Base-by-base conservation (phyloP, 2,329 filamentous ascomycete genomes). In the Trichoderma arundinaceum region DNA sequence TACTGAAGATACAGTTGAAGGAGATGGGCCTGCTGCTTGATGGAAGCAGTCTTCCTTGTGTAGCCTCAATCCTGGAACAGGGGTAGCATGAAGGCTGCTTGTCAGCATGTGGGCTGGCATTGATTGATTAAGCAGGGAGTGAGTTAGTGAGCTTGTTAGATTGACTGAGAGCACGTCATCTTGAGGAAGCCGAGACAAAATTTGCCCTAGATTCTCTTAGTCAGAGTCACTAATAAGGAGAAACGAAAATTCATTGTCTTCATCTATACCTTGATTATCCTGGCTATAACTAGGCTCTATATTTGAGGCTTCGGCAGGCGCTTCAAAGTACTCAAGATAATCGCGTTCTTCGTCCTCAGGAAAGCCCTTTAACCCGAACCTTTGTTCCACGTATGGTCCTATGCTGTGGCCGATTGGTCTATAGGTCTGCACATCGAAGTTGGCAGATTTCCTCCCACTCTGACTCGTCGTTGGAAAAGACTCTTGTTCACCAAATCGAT, bases 91-190 rank as follows among this genome's bases (percentile, higher is more conserved):
- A 28, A 53, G 32, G 19, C 13, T 54, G 15, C 75, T 68, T 9
- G 74, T 70, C 13, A 76, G 76, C 4, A 75, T 66, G 3, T 78
- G 75, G 2, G 80, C 70, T 0, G 80, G 77, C 35, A 77, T 72
- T 10, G 82, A 79, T 60, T 84, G 82, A 56, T 82, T 83, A 33
- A 85, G 74, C 44, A 85, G 72, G 0, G 82, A 83, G 63, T 80
- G 77, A 0, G 81, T 81, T 59, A 84, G 73, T n/a, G 79, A 77
- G 6, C 76, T 75, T 5, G 80, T 77, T 4, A 83, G 71, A 39
- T 80, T 79, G 2, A 75, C 64, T 2, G 74, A 69, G 3, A 58
- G 58, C 19, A 66, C 44, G 19, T 65, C 63, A 35, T 72, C 57
- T 8, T 68, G 54, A 6, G 48, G 9, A 41, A 46, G 17, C 7